These are phyloP conservation scores for Carex arenaria DNA, from an alignment of 202 grass and related monocot genomes.

Conservation along the genomic window DNA sequence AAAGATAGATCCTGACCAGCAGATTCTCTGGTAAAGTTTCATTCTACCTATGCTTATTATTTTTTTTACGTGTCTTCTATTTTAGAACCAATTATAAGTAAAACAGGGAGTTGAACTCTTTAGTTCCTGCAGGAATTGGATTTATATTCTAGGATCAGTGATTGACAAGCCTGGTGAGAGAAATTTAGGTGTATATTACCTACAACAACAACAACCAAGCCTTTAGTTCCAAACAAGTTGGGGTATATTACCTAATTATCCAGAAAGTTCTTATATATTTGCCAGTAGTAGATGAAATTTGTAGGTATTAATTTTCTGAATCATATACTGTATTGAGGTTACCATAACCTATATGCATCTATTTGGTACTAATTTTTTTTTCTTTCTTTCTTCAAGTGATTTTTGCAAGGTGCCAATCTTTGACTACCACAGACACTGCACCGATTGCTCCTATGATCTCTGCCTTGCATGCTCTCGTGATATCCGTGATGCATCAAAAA, in stretches of 20 bases:
- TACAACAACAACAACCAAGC: no score
- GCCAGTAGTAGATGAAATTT: neutral
- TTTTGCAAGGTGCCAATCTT: conserved; percentile 84
- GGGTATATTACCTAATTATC: neutral
- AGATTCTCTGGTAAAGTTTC: conserved; percentile 83
- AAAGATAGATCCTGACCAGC: conserved; percentile 81
- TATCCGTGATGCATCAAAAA: conserved; percentile 49
- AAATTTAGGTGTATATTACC: neutral
- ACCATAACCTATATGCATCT: neutral
- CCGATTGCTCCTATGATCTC: conserved; percentile 74
- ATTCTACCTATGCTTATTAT: conserved; percentile 5
- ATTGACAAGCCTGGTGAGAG: neutral
- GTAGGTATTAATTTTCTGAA: neutral
- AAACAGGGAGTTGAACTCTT: neutral
- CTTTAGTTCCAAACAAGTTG: no score
- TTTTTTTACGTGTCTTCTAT: conserved; percentile 7
- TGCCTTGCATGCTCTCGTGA: conserved; percentile 82
- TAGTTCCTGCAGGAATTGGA: neutral
- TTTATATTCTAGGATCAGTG: neutral
- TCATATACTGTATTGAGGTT: neutral
- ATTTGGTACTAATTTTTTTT: conserved; percentile 10
- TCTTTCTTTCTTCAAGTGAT: conserved; percentile 51
- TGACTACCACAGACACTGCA: conserved; percentile 92
- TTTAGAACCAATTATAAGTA: neutral
- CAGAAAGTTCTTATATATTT: neutral